Base-by-base conservation (phyloP, 1,139 yeast genomes). In the Maudiozyma humilis region DNA sequence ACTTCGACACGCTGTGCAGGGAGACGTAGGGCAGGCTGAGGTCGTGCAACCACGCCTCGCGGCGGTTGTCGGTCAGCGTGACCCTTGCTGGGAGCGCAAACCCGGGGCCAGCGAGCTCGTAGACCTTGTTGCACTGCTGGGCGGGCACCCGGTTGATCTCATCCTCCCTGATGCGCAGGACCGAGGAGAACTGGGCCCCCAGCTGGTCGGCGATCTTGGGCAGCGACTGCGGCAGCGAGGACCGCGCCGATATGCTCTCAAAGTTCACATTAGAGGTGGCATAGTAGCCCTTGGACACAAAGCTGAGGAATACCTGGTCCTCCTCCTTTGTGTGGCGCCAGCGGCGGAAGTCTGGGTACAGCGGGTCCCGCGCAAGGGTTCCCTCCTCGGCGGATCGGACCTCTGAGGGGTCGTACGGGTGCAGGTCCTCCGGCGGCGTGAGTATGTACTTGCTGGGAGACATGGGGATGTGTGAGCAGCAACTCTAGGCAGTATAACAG, bases 41-140 rank as follows among this genome's bases (percentile, higher is more conserved):
- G 56, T 87, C 95, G 44, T 74, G 73, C 40, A 89, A 67, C 98
- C 98, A 89, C 1, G 79, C 70, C 51, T 87, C 95, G 49, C 82
- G 73, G 59, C 85, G 84, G 58, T 82, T 82, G 46, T 89, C 94
- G 0, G 96, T 88, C 30, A 89, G 66, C 0, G 96, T 89, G 16
- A 89, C 95, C 50, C 96, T 69, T 29, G 49, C 55, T 4, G 65
- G 66, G 17, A 62, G 45, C 3, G 45, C 31, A 38, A 61, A 62
- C 5, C 59, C 60, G 2, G 64, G 63, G 1, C 66, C 65, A 20
- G 60, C 51, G 16, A 60, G 46, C 4, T 44, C 40, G 37, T 45
- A 44, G 3, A 48, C 48, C 13, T 51, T 51, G 34, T 37, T 31
- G 30, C 14, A n/a, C 10, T 33, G 5, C 8, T 36, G 32, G 2